Conservation (phyloP, 805 yeast genomes). For the Yarrowia bubula region DNA sequence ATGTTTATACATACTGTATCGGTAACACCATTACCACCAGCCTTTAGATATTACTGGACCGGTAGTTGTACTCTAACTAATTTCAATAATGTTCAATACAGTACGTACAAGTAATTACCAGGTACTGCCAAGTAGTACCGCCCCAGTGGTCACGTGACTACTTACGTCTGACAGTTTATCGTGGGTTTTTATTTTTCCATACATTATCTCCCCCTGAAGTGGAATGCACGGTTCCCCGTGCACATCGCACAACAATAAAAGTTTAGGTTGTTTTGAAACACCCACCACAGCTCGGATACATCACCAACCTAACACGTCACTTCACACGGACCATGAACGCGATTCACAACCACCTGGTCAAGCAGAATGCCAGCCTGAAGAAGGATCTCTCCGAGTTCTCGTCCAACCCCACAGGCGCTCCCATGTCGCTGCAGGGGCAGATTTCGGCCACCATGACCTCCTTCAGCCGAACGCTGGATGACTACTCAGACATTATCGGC, state of each 20-base stretch:
- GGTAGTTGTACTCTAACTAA: no score
- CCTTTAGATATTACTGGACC: no score
- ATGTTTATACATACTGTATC: no score
- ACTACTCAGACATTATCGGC: conserved; percentile 55
- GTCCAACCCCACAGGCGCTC: conserved; percentile 61
- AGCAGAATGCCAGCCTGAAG: conserved; percentile 72
- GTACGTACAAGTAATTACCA: no score
- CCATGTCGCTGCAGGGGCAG: conserved; percentile 71
- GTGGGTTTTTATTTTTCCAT: background rate
- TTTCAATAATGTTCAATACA: no score
- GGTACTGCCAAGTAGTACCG: no score
- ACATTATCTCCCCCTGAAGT: background rate
- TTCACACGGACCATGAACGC: conserved; percentile 55
- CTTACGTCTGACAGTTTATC: no score
- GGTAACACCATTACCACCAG: no score
- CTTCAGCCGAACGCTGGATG: conserved; percentile 70
- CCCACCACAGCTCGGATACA: background rate
- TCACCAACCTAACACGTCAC: conserved; percentile 26
- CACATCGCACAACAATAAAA: background rate
- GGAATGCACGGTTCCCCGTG: background rate
- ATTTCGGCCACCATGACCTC: conserved; percentile 78
- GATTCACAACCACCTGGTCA: conserved; percentile 82
- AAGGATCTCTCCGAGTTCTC: conserved; percentile 63
- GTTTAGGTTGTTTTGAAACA: conserved; percentile 9
- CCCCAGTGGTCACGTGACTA: no score